Conservation (phyloP, 2,329 filamentous ascomycete genomes). For the Orbilia quercus region DNA sequence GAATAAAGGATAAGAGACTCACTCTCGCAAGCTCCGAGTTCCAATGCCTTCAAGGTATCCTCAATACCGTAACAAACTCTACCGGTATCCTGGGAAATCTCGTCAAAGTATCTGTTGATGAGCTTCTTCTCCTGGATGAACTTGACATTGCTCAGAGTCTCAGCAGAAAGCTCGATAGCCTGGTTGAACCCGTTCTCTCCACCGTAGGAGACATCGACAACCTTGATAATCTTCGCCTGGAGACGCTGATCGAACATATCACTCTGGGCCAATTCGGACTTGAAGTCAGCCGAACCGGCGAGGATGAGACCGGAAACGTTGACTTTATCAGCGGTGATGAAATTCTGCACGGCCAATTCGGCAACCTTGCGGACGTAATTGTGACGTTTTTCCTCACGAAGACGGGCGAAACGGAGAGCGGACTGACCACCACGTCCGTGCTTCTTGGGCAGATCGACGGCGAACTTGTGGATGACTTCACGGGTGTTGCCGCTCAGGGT, state of each 20-base stretch:
- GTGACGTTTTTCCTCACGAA: conserved; percentile 99
- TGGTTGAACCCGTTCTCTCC: conserved; percentile 99
- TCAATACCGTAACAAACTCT: conserved; percentile 98
- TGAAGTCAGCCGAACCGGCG: conserved; percentile 98
- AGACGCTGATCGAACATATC: conserved; percentile 96
- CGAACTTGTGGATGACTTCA: conserved; percentile 97
- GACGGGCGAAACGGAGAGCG: conserved; percentile 97
- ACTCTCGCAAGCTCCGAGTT: conserved; percentile 91
- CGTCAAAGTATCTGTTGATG: conserved; percentile 98
- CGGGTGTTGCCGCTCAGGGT: conserved; percentile 97
- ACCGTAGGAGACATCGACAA: conserved; percentile 98
- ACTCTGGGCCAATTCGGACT: conserved; percentile 97
- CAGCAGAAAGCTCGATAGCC: conserved; percentile 92
- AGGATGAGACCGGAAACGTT: conserved; percentile 96
- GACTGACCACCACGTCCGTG: conserved; percentile 99
- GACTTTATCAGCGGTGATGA: conserved; percentile 97
- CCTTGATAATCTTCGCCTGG: conserved; percentile 96
- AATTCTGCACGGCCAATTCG: conserved; percentile 97
- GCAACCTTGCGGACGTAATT: conserved; percentile 99
- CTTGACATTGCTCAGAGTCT: conserved; percentile 98
- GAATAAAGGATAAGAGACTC: conserved; percentile 20
- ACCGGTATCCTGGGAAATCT: conserved; percentile 97
- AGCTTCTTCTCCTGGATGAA: conserved; percentile 99
- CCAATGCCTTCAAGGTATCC: conserved; percentile 94
- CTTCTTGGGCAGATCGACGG: conserved; percentile 98